These are phyloP conservation scores for Paraleonurus japonicus DNA, from an alignment of 257 asterid species.

Conservation along the genomic window DNA sequence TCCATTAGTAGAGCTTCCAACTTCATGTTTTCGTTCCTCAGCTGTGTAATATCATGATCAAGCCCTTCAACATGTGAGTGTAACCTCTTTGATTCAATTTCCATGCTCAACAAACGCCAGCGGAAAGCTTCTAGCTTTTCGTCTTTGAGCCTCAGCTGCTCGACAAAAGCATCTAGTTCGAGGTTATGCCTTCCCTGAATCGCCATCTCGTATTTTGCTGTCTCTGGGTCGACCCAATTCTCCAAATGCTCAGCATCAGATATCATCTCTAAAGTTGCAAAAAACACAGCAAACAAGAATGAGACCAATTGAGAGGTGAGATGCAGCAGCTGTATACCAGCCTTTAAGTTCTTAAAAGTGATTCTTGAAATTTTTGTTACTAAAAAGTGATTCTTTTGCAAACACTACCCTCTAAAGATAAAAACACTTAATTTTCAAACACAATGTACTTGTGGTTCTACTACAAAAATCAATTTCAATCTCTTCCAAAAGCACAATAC, in stretches of 20 bases:
- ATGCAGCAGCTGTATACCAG: background rate
- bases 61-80: conserved; percentile 58
- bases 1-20: conserved; percentile 50
- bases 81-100: conserved; percentile 69
- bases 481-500: background rate
- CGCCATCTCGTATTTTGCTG: conserved; percentile 44
- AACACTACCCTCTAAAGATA: background rate
- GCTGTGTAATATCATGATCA: conserved; percentile 48
- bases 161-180: conserved; percentile 81
- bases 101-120: conserved; percentile 82
- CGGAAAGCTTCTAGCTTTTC: conserved; percentile 70
- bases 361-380: background rate
- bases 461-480: background rate
- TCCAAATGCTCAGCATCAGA: conserved; percentile 48
- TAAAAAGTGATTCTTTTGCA: background rate
- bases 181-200: conserved; percentile 56
- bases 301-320: background rate
- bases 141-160: conserved; percentile 76
- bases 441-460: background rate
- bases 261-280: conserved; percentile 24
- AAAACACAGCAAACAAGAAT: background rate
- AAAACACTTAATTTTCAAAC: background rate
- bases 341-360: background rate
- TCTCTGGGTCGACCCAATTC: conserved; percentile 53
- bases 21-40: conserved; percentile 62